phyloP scores from a whole-genome alignment of 805 yeast species.

The Hanseniaspora vineae region DNA sequence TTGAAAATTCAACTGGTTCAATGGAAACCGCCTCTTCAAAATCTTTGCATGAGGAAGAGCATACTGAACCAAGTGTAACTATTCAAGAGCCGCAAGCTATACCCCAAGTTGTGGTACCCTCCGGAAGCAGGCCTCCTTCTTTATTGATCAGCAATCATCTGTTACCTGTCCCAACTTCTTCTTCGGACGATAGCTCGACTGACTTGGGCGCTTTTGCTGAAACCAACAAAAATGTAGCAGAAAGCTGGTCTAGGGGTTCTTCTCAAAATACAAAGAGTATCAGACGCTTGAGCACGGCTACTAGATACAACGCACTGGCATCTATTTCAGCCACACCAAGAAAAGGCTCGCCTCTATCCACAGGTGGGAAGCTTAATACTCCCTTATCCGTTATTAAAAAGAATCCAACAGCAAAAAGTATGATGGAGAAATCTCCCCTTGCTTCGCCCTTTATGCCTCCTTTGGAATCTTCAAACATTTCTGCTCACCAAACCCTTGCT shows the following conservation, averaged over 20 bases:
- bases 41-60: too few relatives aligned
- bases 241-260: not conserved
- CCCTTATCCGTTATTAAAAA: conserved; percentile 54
- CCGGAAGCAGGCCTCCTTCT: too few relatives aligned
- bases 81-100: too few relatives aligned
- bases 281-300: not conserved
- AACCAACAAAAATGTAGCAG: not conserved
- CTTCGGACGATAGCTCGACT: not conserved
- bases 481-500: conserved; percentile 29
- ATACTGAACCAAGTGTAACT: too few relatives aligned
- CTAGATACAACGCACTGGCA: not conserved
- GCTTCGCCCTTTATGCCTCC: conserved; percentile 47
- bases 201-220: not conserved
- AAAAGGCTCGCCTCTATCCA: conserved; percentile 39
- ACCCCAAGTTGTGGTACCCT: too few relatives aligned
- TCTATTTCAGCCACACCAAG: conserved; percentile 33
- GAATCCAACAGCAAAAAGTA: conserved; percentile 25
- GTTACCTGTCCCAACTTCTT: not conserved
- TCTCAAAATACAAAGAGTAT: not conserved
- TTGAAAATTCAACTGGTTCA: too few relatives aligned
- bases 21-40: too few relatives aligned
- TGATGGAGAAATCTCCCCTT: conserved; percentile 31
- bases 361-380: conserved; percentile 27
- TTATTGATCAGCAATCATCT: too few relatives aligned
- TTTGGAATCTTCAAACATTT: conserved; percentile 22